A percentile compares a stretch with the other conserved stretches of the same genome.
phyloP scores from a whole-genome alignment of 768 basidiomycete genomes.

The Boletus patriciae region DNA sequence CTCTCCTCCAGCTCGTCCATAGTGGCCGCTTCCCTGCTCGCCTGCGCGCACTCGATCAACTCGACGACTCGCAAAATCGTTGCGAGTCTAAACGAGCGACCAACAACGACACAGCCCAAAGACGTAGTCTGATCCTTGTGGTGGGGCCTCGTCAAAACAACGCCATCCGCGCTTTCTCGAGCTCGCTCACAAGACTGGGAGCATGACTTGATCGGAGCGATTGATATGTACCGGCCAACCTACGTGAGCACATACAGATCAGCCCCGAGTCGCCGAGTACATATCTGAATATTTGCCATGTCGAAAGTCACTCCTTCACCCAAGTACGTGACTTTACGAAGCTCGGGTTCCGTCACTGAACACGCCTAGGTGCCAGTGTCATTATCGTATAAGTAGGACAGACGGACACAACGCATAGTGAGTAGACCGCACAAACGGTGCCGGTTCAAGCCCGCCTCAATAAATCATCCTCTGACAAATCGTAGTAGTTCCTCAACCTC shows the following conservation, averaged over 20 bases:
- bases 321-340: neutral
- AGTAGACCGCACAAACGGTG: neutral
- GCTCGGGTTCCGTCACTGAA: neutral
- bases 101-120: too few relatives aligned
- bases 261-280: neutral
- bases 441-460: slow-evolving; percentile 12
- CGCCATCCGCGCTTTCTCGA: slow-evolving; percentile 15
- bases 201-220: slow-evolving; percentile 8
- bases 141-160: slow-evolving; percentile 20
- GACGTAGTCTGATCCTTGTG: slow-evolving; percentile 26
- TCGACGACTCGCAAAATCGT: slow-evolving; percentile 17
- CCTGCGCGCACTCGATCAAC: slow-evolving; percentile 10
- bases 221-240: slow-evolving; percentile 19
- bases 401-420: neutral
- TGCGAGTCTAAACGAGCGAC: too few relatives aligned
- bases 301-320: too few relatives aligned
- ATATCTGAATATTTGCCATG: slow-evolving; percentile 1
- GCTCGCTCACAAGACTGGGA: slow-evolving; percentile 22
- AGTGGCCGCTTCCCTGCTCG: slow-evolving; percentile 9
- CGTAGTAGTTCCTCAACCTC: slow-evolving; percentile 61
- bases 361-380: neutral
- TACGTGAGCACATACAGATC: slow-evolving; percentile 18
- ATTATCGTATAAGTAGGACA: neutral
- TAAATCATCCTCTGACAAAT: slow-evolving; percentile 57
- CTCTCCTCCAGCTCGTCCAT: too few relatives aligned